phyloP scores from a whole-genome alignment of 257 asterid species.

The Salvia miltiorrhiza region DNA sequence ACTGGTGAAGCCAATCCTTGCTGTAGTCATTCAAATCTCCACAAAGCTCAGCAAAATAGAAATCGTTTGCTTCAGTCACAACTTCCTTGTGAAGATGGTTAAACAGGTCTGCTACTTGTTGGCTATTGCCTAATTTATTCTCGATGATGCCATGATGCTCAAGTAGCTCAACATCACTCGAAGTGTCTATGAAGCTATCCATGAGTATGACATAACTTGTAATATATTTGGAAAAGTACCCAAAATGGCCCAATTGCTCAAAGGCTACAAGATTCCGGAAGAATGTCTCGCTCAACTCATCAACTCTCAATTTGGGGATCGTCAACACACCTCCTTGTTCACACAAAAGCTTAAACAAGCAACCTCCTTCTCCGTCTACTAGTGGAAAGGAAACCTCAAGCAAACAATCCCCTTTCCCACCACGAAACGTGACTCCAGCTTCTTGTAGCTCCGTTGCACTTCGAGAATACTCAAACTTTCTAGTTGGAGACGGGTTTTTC shows the following conservation, averaged over 20 bases:
- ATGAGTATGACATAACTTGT: slow-evolving; percentile 33
- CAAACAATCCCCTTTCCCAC: not conserved
- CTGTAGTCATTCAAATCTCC: slow-evolving; percentile 19
- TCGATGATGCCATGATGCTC: not conserved
- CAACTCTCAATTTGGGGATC: slow-evolving; percentile 17
- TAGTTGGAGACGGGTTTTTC: not conserved
- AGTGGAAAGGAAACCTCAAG: too few species aligned
- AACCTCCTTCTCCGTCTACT: not conserved
- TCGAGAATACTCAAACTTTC: slow-evolving; percentile 11
- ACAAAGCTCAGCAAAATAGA: slow-evolving; percentile 20
- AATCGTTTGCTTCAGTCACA: slow-evolving; percentile 11
- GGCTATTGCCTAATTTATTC: slow-evolving; percentile 9
- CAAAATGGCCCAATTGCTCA: slow-evolving; percentile 19
- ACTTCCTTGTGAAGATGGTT: slow-evolving; percentile 33
- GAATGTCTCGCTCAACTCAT: slow-evolving; percentile 27
- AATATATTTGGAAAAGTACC: slow-evolving; percentile 14
- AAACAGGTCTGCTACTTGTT: slow-evolving; percentile 25
- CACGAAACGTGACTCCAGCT: slow-evolving; percentile 26
- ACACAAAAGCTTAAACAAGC: slow-evolving; percentile 24
- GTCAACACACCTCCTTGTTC: slow-evolving; percentile 9
- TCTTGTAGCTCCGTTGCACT: slow-evolving; percentile 25
- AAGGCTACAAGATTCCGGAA: slow-evolving; percentile 29
- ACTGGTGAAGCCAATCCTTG: slow-evolving; percentile 12
- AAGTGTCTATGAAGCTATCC: slow-evolving; percentile 33
- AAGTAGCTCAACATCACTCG: slow-evolving; percentile 25